Conservation (phyloP, 331 rosid species). For the Malus hybrid region DNA sequence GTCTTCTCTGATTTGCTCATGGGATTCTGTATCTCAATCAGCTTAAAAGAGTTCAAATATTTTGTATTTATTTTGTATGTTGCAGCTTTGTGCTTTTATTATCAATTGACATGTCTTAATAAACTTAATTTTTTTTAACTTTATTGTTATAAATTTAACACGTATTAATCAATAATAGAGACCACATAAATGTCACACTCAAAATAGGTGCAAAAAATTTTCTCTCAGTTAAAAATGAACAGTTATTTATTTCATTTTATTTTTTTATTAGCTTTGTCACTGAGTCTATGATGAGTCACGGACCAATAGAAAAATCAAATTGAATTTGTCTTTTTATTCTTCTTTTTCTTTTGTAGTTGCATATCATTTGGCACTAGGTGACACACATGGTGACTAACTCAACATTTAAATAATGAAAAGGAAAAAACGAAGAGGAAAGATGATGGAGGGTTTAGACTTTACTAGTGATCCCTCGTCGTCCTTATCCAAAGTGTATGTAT, state of each 20-base stretch:
- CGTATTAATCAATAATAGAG: no score
- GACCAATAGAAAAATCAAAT: conserved; percentile 21
- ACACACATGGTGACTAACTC: conserved; percentile 25
- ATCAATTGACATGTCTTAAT: no score
- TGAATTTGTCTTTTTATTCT: conserved; percentile 5
- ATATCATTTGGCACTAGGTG: conserved; percentile 33
- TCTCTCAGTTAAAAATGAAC: neutral
- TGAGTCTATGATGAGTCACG: conserved; percentile 39
- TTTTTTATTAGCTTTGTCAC: neutral
- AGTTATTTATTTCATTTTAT: neutral
- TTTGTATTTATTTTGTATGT: no score
- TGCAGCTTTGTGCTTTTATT: no score
- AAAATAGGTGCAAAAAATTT: no score
- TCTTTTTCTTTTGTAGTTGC: conserved; percentile 5
- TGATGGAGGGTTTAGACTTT: conserved; percentile 20
- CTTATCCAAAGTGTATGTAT: conserved; percentile 32
- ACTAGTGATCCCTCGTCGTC: conserved; percentile 16
- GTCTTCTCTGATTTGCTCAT: conserved; percentile 4
- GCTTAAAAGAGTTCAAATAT: neutral
- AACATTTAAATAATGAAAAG: neutral
- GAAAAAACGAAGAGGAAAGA: neutral
- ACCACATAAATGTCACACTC: no score
- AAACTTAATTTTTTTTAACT: no score
- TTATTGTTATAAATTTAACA: no score
- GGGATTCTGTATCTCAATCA: neutral